phyloP scores from a whole-genome alignment of 169 alveolate species.

The Eimeria sp. region DNA sequence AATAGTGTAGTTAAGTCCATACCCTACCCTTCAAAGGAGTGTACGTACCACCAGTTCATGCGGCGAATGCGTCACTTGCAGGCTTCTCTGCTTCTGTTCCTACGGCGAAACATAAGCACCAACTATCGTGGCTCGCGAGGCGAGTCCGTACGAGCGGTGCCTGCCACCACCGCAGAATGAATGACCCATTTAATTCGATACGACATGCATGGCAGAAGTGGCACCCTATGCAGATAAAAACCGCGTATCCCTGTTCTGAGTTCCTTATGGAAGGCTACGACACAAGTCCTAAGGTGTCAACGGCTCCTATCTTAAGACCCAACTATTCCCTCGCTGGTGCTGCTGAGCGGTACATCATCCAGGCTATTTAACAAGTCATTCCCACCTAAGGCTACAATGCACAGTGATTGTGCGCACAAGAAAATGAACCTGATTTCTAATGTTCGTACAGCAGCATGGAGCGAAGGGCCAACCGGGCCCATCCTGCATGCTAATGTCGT shows the following conservation, averaged over 20 bases:
- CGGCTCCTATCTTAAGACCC: background rate
- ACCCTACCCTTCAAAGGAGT: background rate
- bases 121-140: background rate
- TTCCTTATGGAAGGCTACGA: background rate
- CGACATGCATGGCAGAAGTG: background rate
- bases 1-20: background rate
- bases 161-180: background rate
- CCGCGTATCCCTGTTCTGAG: background rate
- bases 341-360: background rate
- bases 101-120: background rate
- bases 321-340: background rate
- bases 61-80: background rate
- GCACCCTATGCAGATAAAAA: background rate
- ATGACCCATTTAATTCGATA: background rate
- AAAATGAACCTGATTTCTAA: conserved; percentile 39
- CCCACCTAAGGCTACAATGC: background rate
- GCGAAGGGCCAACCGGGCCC: conserved; percentile 54
- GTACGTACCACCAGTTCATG: too few species aligned
- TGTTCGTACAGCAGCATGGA: background rate
- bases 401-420: conserved; percentile 1
- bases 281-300: background rate
- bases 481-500: background rate
- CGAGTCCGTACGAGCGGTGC: background rate
- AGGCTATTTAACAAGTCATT: background rate
- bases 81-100: background rate